Percentiles rank a stretch among this genome's conserved stretches.
Conservation (phyloP, 345 rosid genomes). For the Bretschneidera sinensis region DNA sequence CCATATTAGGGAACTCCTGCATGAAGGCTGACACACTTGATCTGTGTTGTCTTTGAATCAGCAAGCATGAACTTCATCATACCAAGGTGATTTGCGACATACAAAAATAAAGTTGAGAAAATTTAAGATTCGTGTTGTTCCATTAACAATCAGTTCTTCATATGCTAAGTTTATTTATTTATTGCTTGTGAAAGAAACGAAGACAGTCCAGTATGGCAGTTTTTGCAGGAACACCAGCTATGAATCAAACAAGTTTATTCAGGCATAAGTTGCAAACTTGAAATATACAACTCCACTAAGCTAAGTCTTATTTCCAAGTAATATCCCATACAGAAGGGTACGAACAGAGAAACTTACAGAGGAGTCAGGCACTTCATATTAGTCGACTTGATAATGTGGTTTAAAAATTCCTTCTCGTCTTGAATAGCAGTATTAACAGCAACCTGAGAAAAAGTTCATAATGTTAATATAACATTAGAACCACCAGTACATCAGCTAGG, state of each 20-base stretch:
- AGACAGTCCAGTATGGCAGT: not conserved
- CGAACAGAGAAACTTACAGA: not conserved
- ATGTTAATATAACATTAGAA: no score
- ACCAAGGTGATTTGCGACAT: not conserved
- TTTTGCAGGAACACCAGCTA: not conserved
- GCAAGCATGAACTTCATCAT: not conserved
- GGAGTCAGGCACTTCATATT: conserved; percentile 3
- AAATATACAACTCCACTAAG: not conserved
- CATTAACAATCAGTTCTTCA: not conserved
- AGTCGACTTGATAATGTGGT: conserved; percentile 1
- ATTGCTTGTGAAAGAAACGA: not conserved
- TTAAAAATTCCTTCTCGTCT: conserved; percentile 1
- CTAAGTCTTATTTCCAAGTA: not conserved
- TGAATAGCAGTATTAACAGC: conserved; percentile 4
- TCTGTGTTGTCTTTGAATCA: not conserved
- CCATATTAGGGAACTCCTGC: not conserved
- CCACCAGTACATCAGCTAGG: not conserved
- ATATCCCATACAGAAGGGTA: not conserved
- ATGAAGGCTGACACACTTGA: not conserved
- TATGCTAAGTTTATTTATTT: not conserved
- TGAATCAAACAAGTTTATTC: not conserved
- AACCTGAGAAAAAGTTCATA: not conserved
- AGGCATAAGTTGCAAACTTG: not conserved
- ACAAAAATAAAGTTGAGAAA: no score
- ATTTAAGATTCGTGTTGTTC: not conserved